A percentile compares a stretch with the other conserved stretches of the same genome.
phyloP scores from a whole-genome alignment of 805 yeast genomes.

The Cyberlindnera xishuangbannaensis region DNA sequence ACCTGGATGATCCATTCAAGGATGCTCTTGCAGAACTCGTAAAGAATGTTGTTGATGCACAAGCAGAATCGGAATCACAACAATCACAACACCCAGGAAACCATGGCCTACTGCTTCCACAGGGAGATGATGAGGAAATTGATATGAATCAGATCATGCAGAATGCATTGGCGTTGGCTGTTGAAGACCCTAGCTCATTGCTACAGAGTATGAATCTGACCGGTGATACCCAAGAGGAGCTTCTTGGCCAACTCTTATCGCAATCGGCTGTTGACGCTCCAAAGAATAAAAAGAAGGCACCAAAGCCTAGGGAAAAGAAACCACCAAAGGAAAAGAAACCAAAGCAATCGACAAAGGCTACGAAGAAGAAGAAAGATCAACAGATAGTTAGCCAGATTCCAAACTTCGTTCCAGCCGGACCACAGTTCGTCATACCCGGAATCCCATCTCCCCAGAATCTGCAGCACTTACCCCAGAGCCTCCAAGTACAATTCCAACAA shows the following conservation, averaged over 20 bases:
- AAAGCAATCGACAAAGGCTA: constrained; percentile 24
- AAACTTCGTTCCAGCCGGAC: constrained; percentile 17
- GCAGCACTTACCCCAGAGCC: constrained; percentile 19
- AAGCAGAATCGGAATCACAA: constrained; percentile 14
- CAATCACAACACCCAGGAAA: too few species aligned
- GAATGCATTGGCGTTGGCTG: constrained; percentile 72
- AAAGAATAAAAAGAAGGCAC: constrained; percentile 15
- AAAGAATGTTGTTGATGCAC: constrained; percentile 44
- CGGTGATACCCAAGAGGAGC: constrained; percentile 8
- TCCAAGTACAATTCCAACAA: constrained; percentile 22
- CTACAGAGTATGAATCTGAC: constrained; percentile 33
- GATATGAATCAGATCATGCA: constrained; percentile 72
- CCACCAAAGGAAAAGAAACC: constrained; percentile 24
- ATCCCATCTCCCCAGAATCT: constrained; percentile 19
- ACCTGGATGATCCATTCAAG: constrained; percentile 34
- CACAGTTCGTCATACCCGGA: constrained; percentile 15
- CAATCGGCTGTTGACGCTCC: constrained; percentile 19
- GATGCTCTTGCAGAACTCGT: constrained; percentile 53
- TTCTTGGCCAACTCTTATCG: constrained; percentile 21
- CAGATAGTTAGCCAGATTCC: constrained; percentile 21
- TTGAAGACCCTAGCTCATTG: constrained; percentile 47
- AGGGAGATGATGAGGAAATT: constrained; percentile 37
- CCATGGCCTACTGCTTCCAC: constrained; percentile 1
- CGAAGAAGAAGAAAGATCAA: constrained; percentile 24
- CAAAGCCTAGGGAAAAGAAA: constrained; percentile 20